A percentile compares a stretch with the other conserved stretches of the same genome.
These are phyloP conservation scores for Globisporangium lucens DNA, from an alignment of 352 stramenopile genomes.

Conservation along the genomic window DNA sequence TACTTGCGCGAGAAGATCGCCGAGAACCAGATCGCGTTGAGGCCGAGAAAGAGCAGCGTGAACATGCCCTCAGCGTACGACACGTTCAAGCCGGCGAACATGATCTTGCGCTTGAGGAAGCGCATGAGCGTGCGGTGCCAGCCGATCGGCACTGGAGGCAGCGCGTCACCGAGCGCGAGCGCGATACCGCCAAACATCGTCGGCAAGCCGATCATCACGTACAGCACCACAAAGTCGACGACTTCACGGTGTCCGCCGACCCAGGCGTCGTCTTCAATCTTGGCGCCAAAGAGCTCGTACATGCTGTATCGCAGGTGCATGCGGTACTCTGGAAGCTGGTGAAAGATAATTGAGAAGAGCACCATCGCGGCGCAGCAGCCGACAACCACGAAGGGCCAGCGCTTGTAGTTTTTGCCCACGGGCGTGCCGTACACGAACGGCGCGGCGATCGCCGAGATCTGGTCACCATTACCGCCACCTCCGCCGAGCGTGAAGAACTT, in stretches of 20 bases:
- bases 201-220: constrained; percentile 66
- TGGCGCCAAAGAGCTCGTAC: constrained; percentile 58
- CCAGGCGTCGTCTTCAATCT: constrained; percentile 48
- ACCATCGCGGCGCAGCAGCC: constrained; percentile 42
- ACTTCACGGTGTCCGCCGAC: constrained; percentile 72
- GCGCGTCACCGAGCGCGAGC: constrained; percentile 56
- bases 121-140: constrained; percentile 68
- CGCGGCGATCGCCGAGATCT: constrained; percentile 42
- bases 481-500: constrained; percentile 59
- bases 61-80: constrained; percentile 77
- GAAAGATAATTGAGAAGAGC: constrained; percentile 65
- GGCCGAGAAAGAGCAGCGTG: constrained; percentile 63
- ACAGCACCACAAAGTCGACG: constrained; percentile 70
- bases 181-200: constrained; percentile 73
- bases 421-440: constrained; percentile 77
- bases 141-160: constrained; percentile 68
- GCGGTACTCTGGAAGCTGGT: constrained; percentile 72
- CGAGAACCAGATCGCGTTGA: constrained; percentile 82
- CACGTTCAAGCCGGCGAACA: constrained; percentile 64
- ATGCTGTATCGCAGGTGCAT: constrained; percentile 58
- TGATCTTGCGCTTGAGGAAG: constrained; percentile 81
- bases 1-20: constrained; percentile 77
- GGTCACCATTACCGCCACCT: constrained; percentile 13
- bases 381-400: constrained; percentile 71
- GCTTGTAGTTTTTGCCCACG: constrained; percentile 79